Evolutionary conservation across 208 protist species (phyloP).

Genomic region (Porcisia deanei): DNA sequence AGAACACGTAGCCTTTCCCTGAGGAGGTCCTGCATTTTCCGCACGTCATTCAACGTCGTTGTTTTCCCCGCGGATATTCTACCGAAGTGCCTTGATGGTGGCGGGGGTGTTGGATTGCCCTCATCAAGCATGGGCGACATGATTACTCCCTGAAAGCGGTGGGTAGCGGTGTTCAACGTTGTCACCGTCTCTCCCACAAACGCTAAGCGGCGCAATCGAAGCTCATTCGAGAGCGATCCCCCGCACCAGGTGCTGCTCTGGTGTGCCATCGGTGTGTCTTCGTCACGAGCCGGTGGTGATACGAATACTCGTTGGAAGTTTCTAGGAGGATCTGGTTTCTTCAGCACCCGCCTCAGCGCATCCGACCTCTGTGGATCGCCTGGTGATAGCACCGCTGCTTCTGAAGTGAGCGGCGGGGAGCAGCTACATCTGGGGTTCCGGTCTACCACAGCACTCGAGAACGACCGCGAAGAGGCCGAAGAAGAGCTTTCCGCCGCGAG

Average conservation of each 20-base stretch:
- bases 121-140: slow-evolving; percentile 18
- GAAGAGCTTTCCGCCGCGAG: not conserved
- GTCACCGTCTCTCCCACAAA: not conserved
- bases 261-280: not conserved
- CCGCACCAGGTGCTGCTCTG: not conserved
- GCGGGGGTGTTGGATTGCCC: not conserved
- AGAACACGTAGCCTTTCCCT: slow-evolving; percentile 19
- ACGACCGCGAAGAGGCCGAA: not conserved
- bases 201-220: not conserved
- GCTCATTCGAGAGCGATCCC: not conserved
- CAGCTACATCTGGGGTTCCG: not conserved
- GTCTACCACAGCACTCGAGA: not conserved
- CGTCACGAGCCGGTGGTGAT: slow-evolving; percentile 5
- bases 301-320: slow-evolving; percentile 2
- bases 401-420: slow-evolving; percentile 2
- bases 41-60: slow-evolving; percentile 8
- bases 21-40: slow-evolving; percentile 20
- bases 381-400: not conserved
- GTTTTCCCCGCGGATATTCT: not conserved
- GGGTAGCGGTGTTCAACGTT: not conserved
- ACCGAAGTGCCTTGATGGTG: not conserved
- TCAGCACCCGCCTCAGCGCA: not conserved
- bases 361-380: not conserved
- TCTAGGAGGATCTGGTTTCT: not conserved
- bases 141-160: slow-evolving; percentile 1